These are phyloP conservation scores for Tetratostichococcus sp. DNA, from an alignment of 139 green algal species.

Conservation along the genomic window DNA sequence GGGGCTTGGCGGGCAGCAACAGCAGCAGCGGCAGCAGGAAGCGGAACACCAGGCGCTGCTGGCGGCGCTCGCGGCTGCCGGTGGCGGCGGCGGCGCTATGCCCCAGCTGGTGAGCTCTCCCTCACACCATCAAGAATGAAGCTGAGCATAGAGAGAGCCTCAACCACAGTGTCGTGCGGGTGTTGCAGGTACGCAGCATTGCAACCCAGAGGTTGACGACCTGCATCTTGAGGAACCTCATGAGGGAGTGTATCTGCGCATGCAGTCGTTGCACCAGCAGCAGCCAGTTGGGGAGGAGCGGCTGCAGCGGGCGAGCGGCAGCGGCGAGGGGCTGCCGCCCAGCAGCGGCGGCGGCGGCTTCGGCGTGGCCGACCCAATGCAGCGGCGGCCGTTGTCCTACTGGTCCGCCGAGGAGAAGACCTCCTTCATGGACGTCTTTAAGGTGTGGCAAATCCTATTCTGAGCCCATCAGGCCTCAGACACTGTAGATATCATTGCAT, in stretches of 20 bases:
- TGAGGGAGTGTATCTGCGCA: no score
- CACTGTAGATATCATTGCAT: no score
- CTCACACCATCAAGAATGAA: no score
- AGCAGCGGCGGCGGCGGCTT: neutral
- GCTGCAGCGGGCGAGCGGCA: neutral
- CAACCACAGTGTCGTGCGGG: no score
- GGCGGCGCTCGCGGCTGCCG: neutral
- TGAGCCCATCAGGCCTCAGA: no score
- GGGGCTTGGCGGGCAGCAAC: no score
- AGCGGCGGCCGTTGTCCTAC: slow-evolving; percentile 17
- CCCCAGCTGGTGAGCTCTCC: no score
- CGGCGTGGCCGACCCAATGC: neutral
- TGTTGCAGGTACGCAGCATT: no score
- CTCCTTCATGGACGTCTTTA: slow-evolving; percentile 41
- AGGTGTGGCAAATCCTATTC: slow-evolving; percentile 7
- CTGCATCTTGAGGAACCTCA: no score
- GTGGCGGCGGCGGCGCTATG: no score
- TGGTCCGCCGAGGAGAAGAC: slow-evolving; percentile 53
- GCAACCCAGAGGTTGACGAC: no score
- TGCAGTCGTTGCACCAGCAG: neutral
- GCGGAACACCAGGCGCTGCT: neutral
- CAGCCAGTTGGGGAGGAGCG: neutral
- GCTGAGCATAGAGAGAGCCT: no score
- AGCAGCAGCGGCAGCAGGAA: slow-evolving; percentile 3
- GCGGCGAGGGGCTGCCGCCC: neutral